A percentile compares a stretch with the other conserved stretches of the same genome.
Evolutionary conservation across 768 basidiomycete species (phyloP).

Genomic region (Scleroderma citrinum): DNA sequence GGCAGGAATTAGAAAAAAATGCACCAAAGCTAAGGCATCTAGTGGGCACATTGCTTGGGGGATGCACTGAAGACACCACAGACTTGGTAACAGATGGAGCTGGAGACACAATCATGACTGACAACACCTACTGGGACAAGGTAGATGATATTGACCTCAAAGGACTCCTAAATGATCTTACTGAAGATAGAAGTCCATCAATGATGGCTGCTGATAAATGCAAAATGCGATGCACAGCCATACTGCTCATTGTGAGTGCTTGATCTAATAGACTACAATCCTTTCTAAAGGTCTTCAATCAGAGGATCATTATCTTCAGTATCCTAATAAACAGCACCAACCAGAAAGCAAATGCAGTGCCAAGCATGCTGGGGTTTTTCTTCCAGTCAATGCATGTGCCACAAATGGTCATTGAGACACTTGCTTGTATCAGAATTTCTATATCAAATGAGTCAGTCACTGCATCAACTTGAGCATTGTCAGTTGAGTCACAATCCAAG

Average conservation of each 20-base stretch:
- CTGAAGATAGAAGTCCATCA: background rate
- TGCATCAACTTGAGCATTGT: slow-evolving; percentile 18
- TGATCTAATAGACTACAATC: no score
- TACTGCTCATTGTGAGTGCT: background rate
- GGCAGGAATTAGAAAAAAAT: no score
- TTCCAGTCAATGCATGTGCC: slow-evolving; percentile 21
- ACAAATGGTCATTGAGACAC: slow-evolving; percentile 22
- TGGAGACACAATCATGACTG: no score
- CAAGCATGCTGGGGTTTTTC: slow-evolving; percentile 6
- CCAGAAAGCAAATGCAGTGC: slow-evolving; percentile 9
- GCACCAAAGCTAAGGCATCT: no score
- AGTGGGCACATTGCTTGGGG: no score
- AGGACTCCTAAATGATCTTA: background rate
- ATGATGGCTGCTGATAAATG: no score
- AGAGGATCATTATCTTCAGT: slow-evolving; percentile 9
- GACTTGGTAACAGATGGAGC: background rate
- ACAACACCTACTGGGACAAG: slow-evolving; percentile 4
- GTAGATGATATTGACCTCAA: slow-evolving; percentile 4
- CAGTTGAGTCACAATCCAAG: slow-evolving; percentile 11
- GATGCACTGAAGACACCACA: background rate
- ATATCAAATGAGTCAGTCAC: slow-evolving; percentile 23
- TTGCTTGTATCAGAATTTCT: slow-evolving; percentile 27
- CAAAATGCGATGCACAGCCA: background rate
- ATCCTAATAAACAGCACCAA: slow-evolving; percentile 27
- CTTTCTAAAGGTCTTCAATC: background rate